Conservation (phyloP, 495 filamentous ascomycete genomes). For the Lepidopterella palustris region DNA sequence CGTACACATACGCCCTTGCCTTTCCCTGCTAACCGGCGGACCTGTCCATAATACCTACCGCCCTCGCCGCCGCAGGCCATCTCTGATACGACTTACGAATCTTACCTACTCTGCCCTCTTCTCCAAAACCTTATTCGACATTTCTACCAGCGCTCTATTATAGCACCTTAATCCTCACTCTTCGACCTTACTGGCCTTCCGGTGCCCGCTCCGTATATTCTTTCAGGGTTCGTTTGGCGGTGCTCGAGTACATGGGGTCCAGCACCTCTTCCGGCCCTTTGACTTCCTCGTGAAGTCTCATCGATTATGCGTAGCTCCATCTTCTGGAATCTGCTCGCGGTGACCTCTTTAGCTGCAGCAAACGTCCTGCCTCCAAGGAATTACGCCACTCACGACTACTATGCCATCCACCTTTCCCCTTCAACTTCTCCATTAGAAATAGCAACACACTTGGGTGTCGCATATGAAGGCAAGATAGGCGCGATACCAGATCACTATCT, state of each 20-base stretch:
- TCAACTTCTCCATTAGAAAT: slow-evolving; percentile 61
- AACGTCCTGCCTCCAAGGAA: slow-evolving; percentile 38
- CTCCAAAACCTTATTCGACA: no score
- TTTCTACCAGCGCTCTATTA: no score
- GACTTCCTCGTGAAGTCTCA: background rate
- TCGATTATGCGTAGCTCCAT: slow-evolving; percentile 41
- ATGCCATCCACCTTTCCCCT: slow-evolving; percentile 73
- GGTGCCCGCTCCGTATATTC: no score
- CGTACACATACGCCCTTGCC: background rate
- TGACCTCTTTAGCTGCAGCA: slow-evolving; percentile 32
- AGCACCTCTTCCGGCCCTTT: background rate
- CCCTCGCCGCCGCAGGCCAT: no score
- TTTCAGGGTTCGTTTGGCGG: no score
- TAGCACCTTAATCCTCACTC: no score
- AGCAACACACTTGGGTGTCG: slow-evolving; percentile 64
- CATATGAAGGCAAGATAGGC: slow-evolving; percentile 78
- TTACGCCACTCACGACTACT: slow-evolving; percentile 76
- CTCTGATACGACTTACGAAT: no score
- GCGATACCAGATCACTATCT: slow-evolving; percentile 77
- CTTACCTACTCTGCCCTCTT: no score
- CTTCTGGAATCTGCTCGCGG: slow-evolving; percentile 42
- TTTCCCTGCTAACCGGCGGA: no score
- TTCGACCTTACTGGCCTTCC: no score
- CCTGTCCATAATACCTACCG: no score
- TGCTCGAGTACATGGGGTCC: background rate